Evolutionary conservation across 345 rosid species (phyloP).

Genomic region (Kandelia obovata): DNA sequence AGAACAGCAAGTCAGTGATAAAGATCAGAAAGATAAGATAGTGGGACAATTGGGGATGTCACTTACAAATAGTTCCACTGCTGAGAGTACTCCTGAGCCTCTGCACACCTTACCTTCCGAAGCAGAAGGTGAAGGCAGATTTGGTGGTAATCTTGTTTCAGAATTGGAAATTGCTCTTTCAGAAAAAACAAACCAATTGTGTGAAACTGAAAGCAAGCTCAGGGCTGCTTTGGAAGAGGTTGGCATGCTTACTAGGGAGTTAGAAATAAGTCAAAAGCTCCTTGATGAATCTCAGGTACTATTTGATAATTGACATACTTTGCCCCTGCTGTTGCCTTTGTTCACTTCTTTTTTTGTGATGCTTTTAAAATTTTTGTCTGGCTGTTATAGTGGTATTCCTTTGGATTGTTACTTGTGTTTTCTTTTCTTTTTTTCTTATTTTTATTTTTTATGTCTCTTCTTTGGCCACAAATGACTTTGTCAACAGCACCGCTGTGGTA

Average conservation of each 20-base stretch:
- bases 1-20: constrained; percentile 43
- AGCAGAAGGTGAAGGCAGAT: constrained; percentile 42
- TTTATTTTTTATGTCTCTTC: too few species aligned
- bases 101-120: constrained; percentile 35
- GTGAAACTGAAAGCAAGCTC: constrained; percentile 62
- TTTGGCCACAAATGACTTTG: too few species aligned
- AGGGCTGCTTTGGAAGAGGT: constrained; percentile 70
- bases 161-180: constrained; percentile 54
- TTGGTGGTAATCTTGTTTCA: constrained; percentile 35
- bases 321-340: too few species aligned
- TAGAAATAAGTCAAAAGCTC: constrained; percentile 72
- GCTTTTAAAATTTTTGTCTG: too few species aligned
- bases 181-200: constrained; percentile 55
- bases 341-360: too few species aligned
- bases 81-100: constrained; percentile 69
- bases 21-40: constrained; percentile 61
- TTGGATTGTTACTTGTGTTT: too few species aligned
- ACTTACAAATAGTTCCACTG: constrained; percentile 71
- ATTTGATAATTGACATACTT: too few species aligned
- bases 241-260: constrained; percentile 56
- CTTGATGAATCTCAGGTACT: constrained; percentile 92
- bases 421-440: too few species aligned
- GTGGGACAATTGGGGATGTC: constrained; percentile 59
- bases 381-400: too few species aligned
- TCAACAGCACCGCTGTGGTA: too few species aligned